Conservation (phyloP, 129 eudicot genomes). For the Arctium lappa region DNA sequence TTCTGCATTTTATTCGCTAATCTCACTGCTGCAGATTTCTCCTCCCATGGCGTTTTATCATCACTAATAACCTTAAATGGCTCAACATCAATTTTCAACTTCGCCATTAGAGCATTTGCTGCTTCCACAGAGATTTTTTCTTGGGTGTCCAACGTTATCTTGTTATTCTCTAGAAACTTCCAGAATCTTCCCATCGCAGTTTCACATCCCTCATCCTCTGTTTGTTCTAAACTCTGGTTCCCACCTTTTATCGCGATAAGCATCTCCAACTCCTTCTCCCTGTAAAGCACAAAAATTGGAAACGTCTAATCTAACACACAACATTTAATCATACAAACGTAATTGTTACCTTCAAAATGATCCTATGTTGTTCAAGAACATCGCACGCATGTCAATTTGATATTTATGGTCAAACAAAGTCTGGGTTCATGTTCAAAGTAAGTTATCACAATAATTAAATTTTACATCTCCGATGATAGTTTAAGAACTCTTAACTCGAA, state of each 20-base stretch:
- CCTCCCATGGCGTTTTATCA: constrained; percentile 82
- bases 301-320: background rate
- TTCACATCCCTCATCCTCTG: constrained; percentile 16
- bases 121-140: constrained; percentile 60
- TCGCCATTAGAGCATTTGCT: constrained; percentile 64
- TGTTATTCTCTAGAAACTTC: constrained; percentile 41
- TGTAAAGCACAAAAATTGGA: constrained; percentile 17
- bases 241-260: constrained; percentile 45
- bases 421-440: background rate
- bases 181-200: constrained; percentile 25
- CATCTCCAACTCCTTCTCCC: constrained; percentile 85
- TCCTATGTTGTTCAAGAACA: background rate
- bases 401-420: background rate
- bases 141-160: constrained; percentile 43
- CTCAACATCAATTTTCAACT: constrained; percentile 63
- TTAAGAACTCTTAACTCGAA: background rate
- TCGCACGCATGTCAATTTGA: background rate
- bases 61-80: constrained; percentile 75
- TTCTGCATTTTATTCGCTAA: constrained; percentile 67
- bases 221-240: constrained; percentile 18
- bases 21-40: constrained; percentile 73
- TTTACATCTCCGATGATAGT: background rate
- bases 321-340: background rate
- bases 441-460: background rate
- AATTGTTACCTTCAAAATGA: background rate